Evolutionary conservation across 441 rosid genomes (phyloP).

Genomic region (Mallotus repandus): DNA sequence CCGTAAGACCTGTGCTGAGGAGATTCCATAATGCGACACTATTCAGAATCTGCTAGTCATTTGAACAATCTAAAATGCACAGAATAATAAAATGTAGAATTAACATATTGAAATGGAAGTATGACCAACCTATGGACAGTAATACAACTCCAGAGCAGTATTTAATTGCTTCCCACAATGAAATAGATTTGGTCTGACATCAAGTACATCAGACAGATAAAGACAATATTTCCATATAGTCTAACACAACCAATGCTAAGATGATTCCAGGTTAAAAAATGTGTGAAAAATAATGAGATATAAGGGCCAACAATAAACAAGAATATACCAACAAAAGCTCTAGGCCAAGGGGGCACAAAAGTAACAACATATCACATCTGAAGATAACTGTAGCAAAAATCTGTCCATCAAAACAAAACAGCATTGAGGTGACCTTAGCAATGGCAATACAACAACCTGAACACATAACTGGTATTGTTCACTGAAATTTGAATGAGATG

Average conservation of each 20-base stretch:
- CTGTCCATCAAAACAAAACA: constrained; percentile 42
- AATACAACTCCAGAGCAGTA: constrained; percentile 53
- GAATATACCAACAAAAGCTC: constrained; percentile 76
- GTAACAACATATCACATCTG: constrained; percentile 84
- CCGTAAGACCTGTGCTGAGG: constrained; percentile 66
- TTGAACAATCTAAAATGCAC: constrained; percentile 9
- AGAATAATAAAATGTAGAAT: not conserved
- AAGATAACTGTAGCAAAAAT: constrained; percentile 64
- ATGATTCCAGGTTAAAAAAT: not conserved
- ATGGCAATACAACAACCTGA: constrained; percentile 22
- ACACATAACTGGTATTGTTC: not conserved
- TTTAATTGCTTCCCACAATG: constrained; percentile 66
- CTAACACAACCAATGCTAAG: not conserved
- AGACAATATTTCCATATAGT: not conserved
- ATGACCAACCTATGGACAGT: constrained; percentile 63
- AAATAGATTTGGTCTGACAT: constrained; percentile 74
- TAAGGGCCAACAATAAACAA: constrained; percentile 11
- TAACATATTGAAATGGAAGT: constrained; percentile 8
- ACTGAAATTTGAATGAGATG: not conserved
- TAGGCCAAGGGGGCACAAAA: constrained; percentile 76
- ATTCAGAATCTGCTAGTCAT: constrained; percentile 13
- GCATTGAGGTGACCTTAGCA: constrained; percentile 22
- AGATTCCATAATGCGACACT: constrained; percentile 31
- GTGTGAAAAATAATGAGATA: not conserved
- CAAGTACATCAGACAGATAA: constrained; percentile 4